Evolutionary conservation across 768 basidiomycete species (phyloP).

Genomic region (Phanerochaete sordida): DNA sequence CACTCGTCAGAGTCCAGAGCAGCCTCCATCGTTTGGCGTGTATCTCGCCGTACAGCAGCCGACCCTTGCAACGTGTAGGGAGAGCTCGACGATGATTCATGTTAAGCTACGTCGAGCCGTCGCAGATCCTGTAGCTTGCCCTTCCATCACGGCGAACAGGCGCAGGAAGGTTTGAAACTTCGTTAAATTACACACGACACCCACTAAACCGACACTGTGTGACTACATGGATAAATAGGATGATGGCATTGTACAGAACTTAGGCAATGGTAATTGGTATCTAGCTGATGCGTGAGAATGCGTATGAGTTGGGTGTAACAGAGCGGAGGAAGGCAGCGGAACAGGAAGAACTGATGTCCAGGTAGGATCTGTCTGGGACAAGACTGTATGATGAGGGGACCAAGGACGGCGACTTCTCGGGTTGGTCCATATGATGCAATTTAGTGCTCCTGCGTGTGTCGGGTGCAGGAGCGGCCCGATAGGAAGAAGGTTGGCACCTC

Average conservation of each 20-base stretch:
- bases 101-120: not conserved
- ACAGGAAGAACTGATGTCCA: not conserved
- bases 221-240: not conserved
- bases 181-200: not conserved
- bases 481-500: not conserved
- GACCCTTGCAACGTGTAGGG: not conserved
- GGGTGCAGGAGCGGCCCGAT: constrained; percentile 4
- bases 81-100: not conserved
- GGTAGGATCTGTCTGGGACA: not conserved
- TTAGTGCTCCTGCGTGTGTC: not conserved
- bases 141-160: not conserved
- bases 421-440: constrained; percentile 1
- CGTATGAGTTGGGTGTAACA: not conserved
- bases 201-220: not conserved
- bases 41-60: not conserved
- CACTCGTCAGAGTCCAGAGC: not conserved
- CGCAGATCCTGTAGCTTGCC: not conserved
- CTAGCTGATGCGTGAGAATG: not conserved
- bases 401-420: constrained; percentile 6
- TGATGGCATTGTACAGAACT: not conserved
- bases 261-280: not conserved
- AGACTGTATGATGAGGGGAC: not conserved
- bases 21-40: not conserved
- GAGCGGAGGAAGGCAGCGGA: not conserved
- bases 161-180: not conserved